Conservation (phyloP, 345 rosid species). For the Cardamine chenopodiifolia region DNA sequence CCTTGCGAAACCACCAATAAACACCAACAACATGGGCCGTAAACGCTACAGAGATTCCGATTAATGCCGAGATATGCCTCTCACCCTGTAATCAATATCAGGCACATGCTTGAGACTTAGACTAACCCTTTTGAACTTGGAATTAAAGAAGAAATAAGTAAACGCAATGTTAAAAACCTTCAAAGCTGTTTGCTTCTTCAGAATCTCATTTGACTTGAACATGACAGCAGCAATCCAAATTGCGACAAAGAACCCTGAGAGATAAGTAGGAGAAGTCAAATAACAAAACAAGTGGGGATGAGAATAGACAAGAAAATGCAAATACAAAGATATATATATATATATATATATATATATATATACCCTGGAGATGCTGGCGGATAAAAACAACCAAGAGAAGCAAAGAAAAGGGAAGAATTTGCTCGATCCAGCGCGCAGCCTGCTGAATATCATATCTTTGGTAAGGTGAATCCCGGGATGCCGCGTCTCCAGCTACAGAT, state of each 20-base stretch:
- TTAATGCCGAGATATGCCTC: slow-evolving; percentile 77
- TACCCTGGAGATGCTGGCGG: slow-evolving; percentile 99
- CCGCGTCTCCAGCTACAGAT: slow-evolving; percentile 58
- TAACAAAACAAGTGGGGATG: background rate
- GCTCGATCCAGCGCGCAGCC: slow-evolving; percentile 99
- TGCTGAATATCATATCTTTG: slow-evolving; percentile 99
- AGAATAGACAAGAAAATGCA: background rate
- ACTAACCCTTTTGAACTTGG: background rate
- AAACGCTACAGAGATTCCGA: slow-evolving; percentile 73
- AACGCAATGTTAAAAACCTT: slow-evolving; percentile 62
- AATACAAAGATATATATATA: background rate
- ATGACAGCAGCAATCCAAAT: slow-evolving; percentile 97
- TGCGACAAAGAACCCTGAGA: slow-evolving; percentile 90
- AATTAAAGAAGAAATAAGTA: background rate
- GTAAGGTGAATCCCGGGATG: slow-evolving; percentile 77
- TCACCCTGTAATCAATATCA: slow-evolving; percentile 77
- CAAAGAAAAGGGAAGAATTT: slow-evolving; percentile 92
- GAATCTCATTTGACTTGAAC: slow-evolving; percentile 97
- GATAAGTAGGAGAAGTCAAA: slow-evolving; percentile 38
- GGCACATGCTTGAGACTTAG: slow-evolving; percentile 33
- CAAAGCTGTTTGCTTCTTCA: slow-evolving; percentile 92
- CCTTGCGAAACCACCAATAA: slow-evolving; percentile 96
- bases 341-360: too few species aligned
- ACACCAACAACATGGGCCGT: slow-evolving; percentile 73
- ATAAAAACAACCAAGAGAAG: slow-evolving; percentile 97